phyloP scores from a whole-genome alignment of 345 rosid genomes.

The Eucalyptus marginata region DNA sequence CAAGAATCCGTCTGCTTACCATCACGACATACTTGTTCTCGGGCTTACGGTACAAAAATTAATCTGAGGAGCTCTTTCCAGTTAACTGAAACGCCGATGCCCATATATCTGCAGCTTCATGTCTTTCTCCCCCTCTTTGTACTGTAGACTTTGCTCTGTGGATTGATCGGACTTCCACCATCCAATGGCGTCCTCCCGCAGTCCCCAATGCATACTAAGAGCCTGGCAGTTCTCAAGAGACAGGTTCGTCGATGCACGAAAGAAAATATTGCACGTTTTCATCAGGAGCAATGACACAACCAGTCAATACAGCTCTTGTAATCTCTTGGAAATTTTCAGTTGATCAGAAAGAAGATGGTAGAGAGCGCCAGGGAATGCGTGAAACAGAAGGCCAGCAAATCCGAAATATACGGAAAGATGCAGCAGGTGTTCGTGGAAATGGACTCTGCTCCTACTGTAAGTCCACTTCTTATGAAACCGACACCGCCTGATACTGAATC shows the following conservation, averaged over 20 bases:
- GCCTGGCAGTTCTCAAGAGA: conserved; percentile 23
- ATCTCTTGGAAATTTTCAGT: background rate
- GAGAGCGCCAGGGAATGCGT: conserved; percentile 17
- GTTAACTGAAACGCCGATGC: background rate
- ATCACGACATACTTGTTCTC: conserved; percentile 1
- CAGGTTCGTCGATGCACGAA: background rate
- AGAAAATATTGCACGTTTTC: background rate
- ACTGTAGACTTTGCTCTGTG: conserved; percentile 15
- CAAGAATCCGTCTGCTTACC: conserved; percentile 11
- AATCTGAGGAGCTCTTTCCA: background rate
- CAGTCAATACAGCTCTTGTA: background rate
- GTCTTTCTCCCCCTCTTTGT: background rate
- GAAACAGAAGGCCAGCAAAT: conserved; percentile 3
- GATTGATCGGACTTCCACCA: conserved; percentile 30
- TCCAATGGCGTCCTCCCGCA: conserved; percentile 33
- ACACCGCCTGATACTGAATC: background rate
- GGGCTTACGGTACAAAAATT: background rate
- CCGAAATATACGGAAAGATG: conserved; percentile 24
- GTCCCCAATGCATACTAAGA: conserved; percentile 32
- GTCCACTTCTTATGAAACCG: background rate
- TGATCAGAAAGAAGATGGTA: conserved; percentile 18
- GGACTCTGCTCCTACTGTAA: conserved; percentile 6
- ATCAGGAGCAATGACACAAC: background rate
- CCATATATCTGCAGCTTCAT: background rate
- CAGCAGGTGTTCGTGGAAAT: conserved; percentile 15